Evolutionary conservation across 2,329 filamentous ascomycete species (phyloP), one percentile per base, ranked within the genome.

Genomic region (Orbilia ellipsospora): DNA sequence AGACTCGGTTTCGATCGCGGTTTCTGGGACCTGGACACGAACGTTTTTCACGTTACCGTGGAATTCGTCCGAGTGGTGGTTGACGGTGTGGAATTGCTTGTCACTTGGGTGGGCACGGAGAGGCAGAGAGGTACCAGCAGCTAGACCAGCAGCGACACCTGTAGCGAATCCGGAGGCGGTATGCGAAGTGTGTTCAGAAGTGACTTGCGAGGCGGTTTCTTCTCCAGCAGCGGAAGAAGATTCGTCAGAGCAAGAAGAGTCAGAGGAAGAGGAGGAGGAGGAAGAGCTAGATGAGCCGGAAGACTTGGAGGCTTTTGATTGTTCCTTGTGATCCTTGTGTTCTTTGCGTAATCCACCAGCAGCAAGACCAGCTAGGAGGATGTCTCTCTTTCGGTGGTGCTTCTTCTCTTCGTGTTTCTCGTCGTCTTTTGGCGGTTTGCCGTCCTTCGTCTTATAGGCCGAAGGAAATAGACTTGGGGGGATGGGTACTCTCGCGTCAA

Each of bases 391-490:
- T 89, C 97, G 92, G 90, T 94, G 90, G 89, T 93, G 89, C 83
- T 89, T 90, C 81, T 88, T 50, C 18, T 85, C 85, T 83, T 88
- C 85, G 82, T 83, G 85, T 8, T 65, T 44, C 44, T 73, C 54
- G 6, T 65, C 78, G 81, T 85, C 82, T 85, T 87, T 84, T 87
- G 86, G 86, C 87, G 86, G 86, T 89, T 88, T 88, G 83, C 83
- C 54, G 63, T 78, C 74, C 73, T 74, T 78, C 78, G 87, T 90
- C 86, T 91, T 89, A 89, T 97, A 98, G 86, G 93, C 92, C 85
- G 93, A 97, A 88, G 94, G 94, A 90, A 98, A 97, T 91, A 97
- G 92, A 92, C 93, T 97, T 90, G 97, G 96, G 87, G 94, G 94
- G 86, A 98, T 95, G 88, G 94, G 93, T 86, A 97, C 92, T 86